Evolutionary conservation across 441 rosid genomes (phyloP).

Genomic region (Viola pubescens): DNA sequence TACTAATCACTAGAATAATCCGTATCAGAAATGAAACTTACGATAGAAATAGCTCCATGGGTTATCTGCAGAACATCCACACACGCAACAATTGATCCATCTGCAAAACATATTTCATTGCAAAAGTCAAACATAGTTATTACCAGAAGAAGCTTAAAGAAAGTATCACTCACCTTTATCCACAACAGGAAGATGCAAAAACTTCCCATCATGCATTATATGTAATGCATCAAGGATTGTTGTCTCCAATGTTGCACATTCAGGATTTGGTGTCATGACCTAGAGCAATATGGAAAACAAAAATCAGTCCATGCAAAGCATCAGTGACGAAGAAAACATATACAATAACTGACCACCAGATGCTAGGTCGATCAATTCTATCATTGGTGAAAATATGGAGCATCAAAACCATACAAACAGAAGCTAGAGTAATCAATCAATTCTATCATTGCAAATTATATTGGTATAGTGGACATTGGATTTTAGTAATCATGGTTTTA

Average conservation of each 20-base stretch:
- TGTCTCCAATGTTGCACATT: conserved; percentile 64
- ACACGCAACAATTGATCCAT: conserved; percentile 56
- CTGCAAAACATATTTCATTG: conserved; percentile 27
- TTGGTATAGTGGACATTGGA: no score
- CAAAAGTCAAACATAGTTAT: no score
- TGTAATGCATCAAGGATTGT: conserved; percentile 84
- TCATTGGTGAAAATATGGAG: background rate
- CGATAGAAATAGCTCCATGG: conserved; percentile 85
- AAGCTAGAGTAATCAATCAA: no score
- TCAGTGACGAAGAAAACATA: conserved; percentile 3
- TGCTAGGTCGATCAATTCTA: background rate
- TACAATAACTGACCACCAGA: background rate
- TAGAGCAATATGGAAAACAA: conserved; percentile 21
- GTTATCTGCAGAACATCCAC: conserved; percentile 83
- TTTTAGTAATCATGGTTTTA: no score
- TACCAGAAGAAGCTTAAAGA: background rate
- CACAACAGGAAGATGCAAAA: conserved; percentile 82
- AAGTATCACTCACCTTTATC: conserved; percentile 46
- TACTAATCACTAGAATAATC: conserved; percentile 5
- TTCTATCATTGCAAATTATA: no score
- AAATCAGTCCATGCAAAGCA: conserved; percentile 1
- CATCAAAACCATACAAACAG: no score
- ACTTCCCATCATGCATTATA: conserved; percentile 85
- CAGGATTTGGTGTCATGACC: conserved; percentile 89
- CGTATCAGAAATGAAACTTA: conserved; percentile 25